Conservation (phyloP, 257 asterid species). For the Salvia rosmarinus region DNA sequence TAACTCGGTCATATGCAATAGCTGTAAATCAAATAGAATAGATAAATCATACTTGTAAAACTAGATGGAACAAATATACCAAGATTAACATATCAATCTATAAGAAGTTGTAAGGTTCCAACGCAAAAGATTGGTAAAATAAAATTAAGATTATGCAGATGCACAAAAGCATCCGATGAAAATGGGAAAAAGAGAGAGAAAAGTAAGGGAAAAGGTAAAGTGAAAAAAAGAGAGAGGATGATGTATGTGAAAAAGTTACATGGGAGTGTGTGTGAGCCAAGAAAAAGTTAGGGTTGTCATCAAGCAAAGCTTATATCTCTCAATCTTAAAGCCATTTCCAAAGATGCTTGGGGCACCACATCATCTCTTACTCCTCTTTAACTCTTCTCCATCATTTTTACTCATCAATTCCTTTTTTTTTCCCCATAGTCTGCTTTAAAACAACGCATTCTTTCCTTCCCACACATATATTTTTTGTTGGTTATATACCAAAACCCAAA, state of each 20-base stretch:
- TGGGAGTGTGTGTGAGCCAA: conserved; percentile 50
- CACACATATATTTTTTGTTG: conserved; percentile 50
- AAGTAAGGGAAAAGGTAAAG: conserved; percentile 47
- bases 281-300: conserved; percentile 46
- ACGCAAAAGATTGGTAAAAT: conserved; percentile 23
- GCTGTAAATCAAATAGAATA: too few relatives aligned
- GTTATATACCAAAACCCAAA: conserved; percentile 57
- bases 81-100: too few relatives aligned
- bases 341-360: conserved; percentile 53
- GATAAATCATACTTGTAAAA: too few relatives aligned
- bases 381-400: conserved; percentile 25
- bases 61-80: too few relatives aligned
- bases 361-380: conserved; percentile 23
- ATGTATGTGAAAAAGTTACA: conserved; percentile 33
- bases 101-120: too few relatives aligned
- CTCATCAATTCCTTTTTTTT: conserved; percentile 21
- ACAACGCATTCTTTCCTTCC: conserved; percentile 78
- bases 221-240: too few relatives aligned
- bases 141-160: not conserved
- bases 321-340: conserved; percentile 38
- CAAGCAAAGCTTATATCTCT: conserved; percentile 39
- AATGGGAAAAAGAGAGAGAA: conserved; percentile 33
- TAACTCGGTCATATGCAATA: too few relatives aligned
- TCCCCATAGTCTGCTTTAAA: conserved; percentile 50
- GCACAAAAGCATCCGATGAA: conserved; percentile 56